These are phyloP conservation scores for Pythium biforme DNA, from an alignment of 352 stramenopile species.

Conservation along the genomic window DNA sequence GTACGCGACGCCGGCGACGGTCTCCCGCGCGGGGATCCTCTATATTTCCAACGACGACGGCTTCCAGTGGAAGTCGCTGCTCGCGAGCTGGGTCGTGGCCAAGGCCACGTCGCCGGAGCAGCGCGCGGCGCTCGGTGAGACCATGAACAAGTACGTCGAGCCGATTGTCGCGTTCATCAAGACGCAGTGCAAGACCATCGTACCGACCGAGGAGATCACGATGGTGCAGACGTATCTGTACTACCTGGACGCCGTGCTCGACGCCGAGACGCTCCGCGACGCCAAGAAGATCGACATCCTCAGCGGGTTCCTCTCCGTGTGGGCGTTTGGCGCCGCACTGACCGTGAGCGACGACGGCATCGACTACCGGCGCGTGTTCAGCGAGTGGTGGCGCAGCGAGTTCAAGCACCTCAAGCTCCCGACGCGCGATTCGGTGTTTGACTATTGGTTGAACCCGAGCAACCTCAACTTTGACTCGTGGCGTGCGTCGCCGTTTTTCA, in stretches of 20 bases:
- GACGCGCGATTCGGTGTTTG: conserved; percentile 93
- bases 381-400: conserved; percentile 91
- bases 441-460: conserved; percentile 94
- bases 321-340: conserved; percentile 89
- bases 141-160: conserved; percentile 87
- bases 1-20: conserved; percentile 93
- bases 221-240: conserved; percentile 92
- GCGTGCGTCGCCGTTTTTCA: conserved; percentile 92
- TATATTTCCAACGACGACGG: conserved; percentile 92
- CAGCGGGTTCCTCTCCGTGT: conserved; percentile 92
- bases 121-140: conserved; percentile 48
- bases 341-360: conserved; percentile 91
- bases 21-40: conserved; percentile 94
- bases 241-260: conserved; percentile 88
- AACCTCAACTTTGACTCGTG: conserved; percentile 91
- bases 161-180: conserved; percentile 84
- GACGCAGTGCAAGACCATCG: conserved; percentile 85
- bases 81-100: conserved; percentile 89
- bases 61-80: conserved; percentile 91
- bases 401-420: conserved; percentile 95
- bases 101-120: conserved; percentile 61
- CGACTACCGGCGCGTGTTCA: conserved; percentile 93
- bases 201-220: conserved; percentile 90
- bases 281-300: conserved; percentile 74
- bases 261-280: conserved; percentile 59